Percentiles rank a stretch among this genome's conserved stretches.
These are phyloP conservation scores for Boechera divaricarpa DNA, from an alignment of 345 rosid species.

Conservation along the genomic window DNA sequence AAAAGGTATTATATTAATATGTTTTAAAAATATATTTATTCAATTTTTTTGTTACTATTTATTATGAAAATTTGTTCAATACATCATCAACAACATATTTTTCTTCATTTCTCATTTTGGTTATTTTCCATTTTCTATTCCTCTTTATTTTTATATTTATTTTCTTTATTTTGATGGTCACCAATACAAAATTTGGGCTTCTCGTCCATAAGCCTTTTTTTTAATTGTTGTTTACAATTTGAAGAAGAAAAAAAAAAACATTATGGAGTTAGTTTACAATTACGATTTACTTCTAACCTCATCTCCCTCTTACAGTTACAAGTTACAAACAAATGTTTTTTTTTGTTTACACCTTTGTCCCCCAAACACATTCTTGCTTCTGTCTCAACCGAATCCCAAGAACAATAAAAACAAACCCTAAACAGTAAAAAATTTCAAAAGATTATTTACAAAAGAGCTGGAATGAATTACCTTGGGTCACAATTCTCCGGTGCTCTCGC, in stretches of 20 bases:
- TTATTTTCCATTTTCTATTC: no score
- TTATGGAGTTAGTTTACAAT: slow-evolving; percentile 32
- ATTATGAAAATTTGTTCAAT: no score
- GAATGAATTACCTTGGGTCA: slow-evolving; percentile 30
- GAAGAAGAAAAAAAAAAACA: not conserved
- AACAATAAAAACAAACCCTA: slow-evolving; percentile 25
- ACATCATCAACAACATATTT: no score
- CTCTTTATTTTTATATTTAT: no score
- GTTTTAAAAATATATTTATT: no score
- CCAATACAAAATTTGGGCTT: not conserved
- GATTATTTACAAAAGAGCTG: slow-evolving; percentile 21
- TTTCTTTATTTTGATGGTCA: no score
- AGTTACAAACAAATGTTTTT: slow-evolving; percentile 42
- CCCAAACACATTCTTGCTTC: slow-evolving; percentile 31
- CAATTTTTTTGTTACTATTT: no score
- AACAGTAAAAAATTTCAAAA: slow-evolving; percentile 10
- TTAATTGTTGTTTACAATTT: not conserved
- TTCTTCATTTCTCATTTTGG: no score
- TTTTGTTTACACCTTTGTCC: slow-evolving; percentile 33
- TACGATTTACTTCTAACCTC: slow-evolving; percentile 40
- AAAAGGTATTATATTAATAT: no score
- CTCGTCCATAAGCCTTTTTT: not conserved
- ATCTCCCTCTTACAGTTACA: slow-evolving; percentile 33
- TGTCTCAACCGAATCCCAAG: slow-evolving; percentile 6
- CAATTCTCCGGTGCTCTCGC: slow-evolving; percentile 78